A percentile compares a stretch with the other conserved stretches of the same genome.
These are phyloP conservation scores for Pestalotiopsis sp. DNA, from an alignment of 2,329 filamentous ascomycete species.

Conservation along the genomic window DNA sequence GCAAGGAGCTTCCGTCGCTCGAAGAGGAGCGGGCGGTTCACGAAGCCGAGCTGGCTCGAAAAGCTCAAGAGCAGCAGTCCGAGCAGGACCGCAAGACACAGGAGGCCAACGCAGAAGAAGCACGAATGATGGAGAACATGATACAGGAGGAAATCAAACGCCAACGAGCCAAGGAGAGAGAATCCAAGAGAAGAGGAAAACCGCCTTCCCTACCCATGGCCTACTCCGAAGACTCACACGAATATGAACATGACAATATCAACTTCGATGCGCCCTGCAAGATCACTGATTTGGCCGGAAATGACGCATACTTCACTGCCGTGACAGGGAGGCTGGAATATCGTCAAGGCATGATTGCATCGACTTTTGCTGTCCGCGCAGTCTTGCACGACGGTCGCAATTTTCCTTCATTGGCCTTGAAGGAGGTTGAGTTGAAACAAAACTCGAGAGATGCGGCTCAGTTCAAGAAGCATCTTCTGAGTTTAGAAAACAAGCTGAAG, in stretches of 20 bases:
- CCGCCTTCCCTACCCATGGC: conserved; percentile 43
- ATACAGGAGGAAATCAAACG: conserved; percentile 73
- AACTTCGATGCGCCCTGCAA: conserved; percentile 70
- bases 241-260: conserved; percentile 40
- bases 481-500: conserved; percentile 77
- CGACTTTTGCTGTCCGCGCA: conserved; percentile 73
- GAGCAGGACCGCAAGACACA: conserved; percentile 55
- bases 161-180: conserved; percentile 65
- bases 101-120: conserved; percentile 67
- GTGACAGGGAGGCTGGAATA: conserved; percentile 72
- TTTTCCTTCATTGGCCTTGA: conserved; percentile 71
- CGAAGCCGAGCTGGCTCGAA: conserved; percentile 69
- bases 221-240: conserved; percentile 34
- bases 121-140: conserved; percentile 70
- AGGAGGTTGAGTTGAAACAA: conserved; percentile 65
- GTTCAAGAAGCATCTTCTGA: conserved; percentile 76
- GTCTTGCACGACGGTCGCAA: conserved; percentile 57
- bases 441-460: conserved; percentile 60
- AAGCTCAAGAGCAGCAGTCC: conserved; percentile 59
- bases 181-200: conserved; percentile 65
- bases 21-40: conserved; percentile 87
- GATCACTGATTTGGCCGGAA: conserved; percentile 65
- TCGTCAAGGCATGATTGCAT: conserved; percentile 66
- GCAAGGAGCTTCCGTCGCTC: conserved; percentile 78
- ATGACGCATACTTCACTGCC: conserved; percentile 67